Base-by-base conservation (phyloP, 768 basidiomycete genomes). In the Lactarius pseudohatsudake region DNA sequence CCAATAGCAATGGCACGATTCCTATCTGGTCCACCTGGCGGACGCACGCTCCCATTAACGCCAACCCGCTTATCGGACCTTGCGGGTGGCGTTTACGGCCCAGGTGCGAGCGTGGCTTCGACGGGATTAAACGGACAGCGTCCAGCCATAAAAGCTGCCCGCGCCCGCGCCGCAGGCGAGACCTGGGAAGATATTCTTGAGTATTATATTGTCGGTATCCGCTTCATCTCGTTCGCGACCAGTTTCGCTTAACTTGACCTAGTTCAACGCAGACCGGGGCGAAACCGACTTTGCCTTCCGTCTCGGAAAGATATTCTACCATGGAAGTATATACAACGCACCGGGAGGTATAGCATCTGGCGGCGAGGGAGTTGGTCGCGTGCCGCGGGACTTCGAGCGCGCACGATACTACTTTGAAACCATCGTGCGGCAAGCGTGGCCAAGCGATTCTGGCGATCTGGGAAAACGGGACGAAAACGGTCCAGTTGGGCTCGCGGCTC, bases 181-280 rank as follows among this genome's bases (percentile, higher is more conserved):
- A 96, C 92, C 16, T 95, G 94, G 91, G 88, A 91, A 68, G 92
- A 97, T 73, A 85, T 96, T 58, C 80, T 97, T 36, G 93, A 97
- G 75, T 96, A 94, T 74, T 96, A 96, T 72, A 81, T 91, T 72
- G 93, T 94, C 70, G 36, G 82, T 76, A 36, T 57, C 45, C 45
- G 16, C 55, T 57, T 16, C 56, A 34, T 34, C 64, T 65, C 18
- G 20, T 13, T 13, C 50, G 16, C 8, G 20, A 26, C 18, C 15
- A 22, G 3, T 18, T 28, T 45, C 13, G 9, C 57, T 63, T 57
- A 70, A 58, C 67, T 11, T 62, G 30, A 57, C 69, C 26, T 69
- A 96, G 90, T 99, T 96, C 77, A 97, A 98, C 59, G 93, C 96
- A 7, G 94, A 98, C 72, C 87, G 94, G 32, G 94, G 93, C 32